Evolutionary conservation across 2,329 filamentous ascomycete species (phyloP).

Genomic region (Dactylellina sp.): DNA sequence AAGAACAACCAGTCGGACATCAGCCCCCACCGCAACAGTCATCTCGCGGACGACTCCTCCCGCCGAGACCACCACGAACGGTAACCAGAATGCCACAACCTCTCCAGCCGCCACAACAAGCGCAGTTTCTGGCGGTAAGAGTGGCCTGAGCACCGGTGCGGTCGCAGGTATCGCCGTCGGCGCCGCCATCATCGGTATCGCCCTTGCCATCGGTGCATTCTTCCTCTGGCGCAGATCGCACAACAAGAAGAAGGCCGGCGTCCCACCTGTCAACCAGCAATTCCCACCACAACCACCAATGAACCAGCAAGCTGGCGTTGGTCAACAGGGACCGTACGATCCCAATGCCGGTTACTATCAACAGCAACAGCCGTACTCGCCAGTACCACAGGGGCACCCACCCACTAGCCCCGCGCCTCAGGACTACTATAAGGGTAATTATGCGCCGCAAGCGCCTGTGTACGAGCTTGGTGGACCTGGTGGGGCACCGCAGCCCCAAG

Average conservation of each 20-base stretch:
- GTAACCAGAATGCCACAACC: conserved; percentile 2
- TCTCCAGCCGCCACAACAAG: conserved; percentile 5
- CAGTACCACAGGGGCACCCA: conserved; percentile 21
- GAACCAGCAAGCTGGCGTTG: conserved; percentile 4
- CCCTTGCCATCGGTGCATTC: conserved; percentile 42
- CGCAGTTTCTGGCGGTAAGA: background rate
- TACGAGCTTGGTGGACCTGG: conserved; percentile 38
- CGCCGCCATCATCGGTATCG: conserved; percentile 43
- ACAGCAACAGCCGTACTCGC: conserved; percentile 40
- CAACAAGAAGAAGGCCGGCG: conserved; percentile 16
- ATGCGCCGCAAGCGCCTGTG: conserved; percentile 10
- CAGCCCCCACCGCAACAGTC: conserved; percentile 13
- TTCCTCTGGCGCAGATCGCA: conserved; percentile 46
- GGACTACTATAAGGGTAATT: conserved; percentile 34
- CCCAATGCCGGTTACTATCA: conserved; percentile 43
- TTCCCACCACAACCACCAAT: conserved; percentile 39
- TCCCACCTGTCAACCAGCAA: background rate
- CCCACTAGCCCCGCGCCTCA: background rate
- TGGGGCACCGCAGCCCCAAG: background rate
- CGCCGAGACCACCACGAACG: background rate
- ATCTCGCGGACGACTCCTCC: conserved; percentile 19
- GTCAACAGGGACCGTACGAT: conserved; percentile 15
- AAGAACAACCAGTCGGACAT: background rate
- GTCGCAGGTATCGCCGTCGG: conserved; percentile 51
- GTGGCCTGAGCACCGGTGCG: conserved; percentile 39